phyloP scores from a whole-genome alignment of 2,329 filamentous ascomycete species.

The Colletotrichum aenigma region DNA sequence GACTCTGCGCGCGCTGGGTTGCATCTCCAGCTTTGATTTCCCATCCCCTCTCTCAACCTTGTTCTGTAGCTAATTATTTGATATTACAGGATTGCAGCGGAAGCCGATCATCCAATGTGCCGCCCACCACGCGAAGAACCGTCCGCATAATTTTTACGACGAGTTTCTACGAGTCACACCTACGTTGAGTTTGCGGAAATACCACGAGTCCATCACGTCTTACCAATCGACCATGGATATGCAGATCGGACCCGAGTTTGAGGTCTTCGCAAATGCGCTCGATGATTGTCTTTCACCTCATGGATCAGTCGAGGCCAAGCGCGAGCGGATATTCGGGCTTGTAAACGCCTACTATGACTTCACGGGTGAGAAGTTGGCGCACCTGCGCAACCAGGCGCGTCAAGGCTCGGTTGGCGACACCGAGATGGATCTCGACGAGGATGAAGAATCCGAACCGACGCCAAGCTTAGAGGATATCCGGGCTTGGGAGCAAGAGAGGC shows the following conservation, averaged over 20 bases:
- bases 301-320: slow-evolving; percentile 56
- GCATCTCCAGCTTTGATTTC: neutral
- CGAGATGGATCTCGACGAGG: slow-evolving; percentile 62
- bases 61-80: neutral
- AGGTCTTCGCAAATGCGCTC: slow-evolving; percentile 82
- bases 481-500: slow-evolving; percentile 80
- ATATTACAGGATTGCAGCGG: neutral
- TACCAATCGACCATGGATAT: neutral
- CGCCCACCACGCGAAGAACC: neutral
- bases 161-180: neutral
- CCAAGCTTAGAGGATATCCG: slow-evolving; percentile 48
- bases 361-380: slow-evolving; percentile 48
- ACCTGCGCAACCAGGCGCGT: slow-evolving; percentile 43
- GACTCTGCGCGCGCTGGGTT: neutral
- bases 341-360: slow-evolving; percentile 68
- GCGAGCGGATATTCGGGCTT: slow-evolving; percentile 71
- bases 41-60: neutral
- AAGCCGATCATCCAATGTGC: neutral
- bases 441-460: slow-evolving; percentile 34
- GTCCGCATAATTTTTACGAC: neutral
- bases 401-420: slow-evolving; percentile 35
- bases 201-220: neutral
- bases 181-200: neutral
- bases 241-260: slow-evolving; percentile 73
- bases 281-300: slow-evolving; percentile 71